Percentiles rank a stretch among this genome's conserved stretches.
Evolutionary conservation across 2,329 filamentous ascomycete genomes (phyloP).

Genomic region (Coniella lustricola): DNA sequence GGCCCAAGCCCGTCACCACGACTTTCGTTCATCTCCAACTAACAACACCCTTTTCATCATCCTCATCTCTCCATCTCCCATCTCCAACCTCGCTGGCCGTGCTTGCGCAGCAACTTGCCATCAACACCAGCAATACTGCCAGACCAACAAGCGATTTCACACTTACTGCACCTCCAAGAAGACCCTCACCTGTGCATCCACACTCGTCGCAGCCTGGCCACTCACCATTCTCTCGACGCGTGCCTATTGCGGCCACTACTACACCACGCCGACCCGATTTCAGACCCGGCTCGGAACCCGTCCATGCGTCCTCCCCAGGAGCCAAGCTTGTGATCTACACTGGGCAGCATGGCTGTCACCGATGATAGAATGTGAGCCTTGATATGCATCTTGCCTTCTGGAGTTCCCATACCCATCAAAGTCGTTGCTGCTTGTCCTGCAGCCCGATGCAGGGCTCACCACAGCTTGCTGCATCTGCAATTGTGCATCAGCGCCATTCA

Average conservation of each 20-base stretch:
- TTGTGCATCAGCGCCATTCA: neutral
- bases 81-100: too few relatives aligned
- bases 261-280: too few relatives aligned
- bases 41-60: too few relatives aligned
- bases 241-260: neutral
- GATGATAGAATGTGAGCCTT: slow-evolving; percentile 43
- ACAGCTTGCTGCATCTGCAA: neutral
- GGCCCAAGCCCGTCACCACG: neutral
- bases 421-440: neutral
- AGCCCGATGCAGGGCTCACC: neutral
- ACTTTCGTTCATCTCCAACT: too few relatives aligned
- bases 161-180: too few relatives aligned
- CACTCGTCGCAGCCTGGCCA: neutral
- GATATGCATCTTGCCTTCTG: neutral
- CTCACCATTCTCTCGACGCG: neutral
- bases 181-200: too few relatives aligned
- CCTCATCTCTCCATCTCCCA: neutral
- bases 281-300: neutral
- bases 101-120: too few relatives aligned
- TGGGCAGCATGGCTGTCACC: slow-evolving; percentile 46
- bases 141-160: too few relatives aligned
- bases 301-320: slow-evolving; percentile 23
- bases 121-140: neutral
- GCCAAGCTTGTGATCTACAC: slow-evolving; percentile 20
- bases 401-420: neutral